Evolutionary conservation across 495 filamentous ascomycete genomes (phyloP).

Genomic region (Bacidia gigantensis): DNA sequence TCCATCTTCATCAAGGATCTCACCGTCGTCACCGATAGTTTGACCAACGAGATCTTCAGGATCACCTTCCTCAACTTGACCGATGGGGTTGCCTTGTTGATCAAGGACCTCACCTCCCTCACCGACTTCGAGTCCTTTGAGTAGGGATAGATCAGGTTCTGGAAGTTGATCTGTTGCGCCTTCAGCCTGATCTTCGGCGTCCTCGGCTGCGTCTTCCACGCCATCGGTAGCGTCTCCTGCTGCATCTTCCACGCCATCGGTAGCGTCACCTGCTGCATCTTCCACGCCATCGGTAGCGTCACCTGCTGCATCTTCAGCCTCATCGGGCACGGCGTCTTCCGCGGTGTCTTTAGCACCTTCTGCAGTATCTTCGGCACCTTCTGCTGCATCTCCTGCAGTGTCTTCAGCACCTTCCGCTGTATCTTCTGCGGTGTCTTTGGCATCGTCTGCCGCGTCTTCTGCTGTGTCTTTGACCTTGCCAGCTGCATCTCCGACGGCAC

Average conservation of each 20-base stretch:
- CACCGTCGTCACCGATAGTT: conserved; percentile 40
- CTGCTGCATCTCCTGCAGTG: conserved; percentile 16
- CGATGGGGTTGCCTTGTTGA: conserved; percentile 27
- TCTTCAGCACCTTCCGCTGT: conserved; percentile 13
- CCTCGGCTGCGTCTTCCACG: conserved; percentile 21
- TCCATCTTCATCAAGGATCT: conserved; percentile 38
- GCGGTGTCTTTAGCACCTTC: conserved; percentile 22
- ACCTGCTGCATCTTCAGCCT: conserved; percentile 22
- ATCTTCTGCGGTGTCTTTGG: conserved; percentile 10
- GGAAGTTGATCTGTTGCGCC: conserved; percentile 23
- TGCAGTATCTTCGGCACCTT: conserved; percentile 16
- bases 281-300: conserved; percentile 23
- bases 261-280: conserved; percentile 17
- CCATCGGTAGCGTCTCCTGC: conserved; percentile 21
- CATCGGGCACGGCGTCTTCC: conserved; percentile 23
- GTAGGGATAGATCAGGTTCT: conserved; percentile 43
- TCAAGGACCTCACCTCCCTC: conserved; percentile 31
- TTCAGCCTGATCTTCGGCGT: conserved; percentile 21
- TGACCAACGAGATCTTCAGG: conserved; percentile 32
- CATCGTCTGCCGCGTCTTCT: conserved; percentile 14
- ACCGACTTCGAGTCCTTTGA: conserved; percentile 51
- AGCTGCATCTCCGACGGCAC: conserved; percentile 22
- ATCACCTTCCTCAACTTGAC: conserved; percentile 30
- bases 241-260: conserved; percentile 24
- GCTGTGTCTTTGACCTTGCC: conserved; percentile 19